These are phyloP conservation scores for Wickerhamomyces tratensis DNA, from an alignment of 805 yeast genomes.

Conservation along the genomic window DNA sequence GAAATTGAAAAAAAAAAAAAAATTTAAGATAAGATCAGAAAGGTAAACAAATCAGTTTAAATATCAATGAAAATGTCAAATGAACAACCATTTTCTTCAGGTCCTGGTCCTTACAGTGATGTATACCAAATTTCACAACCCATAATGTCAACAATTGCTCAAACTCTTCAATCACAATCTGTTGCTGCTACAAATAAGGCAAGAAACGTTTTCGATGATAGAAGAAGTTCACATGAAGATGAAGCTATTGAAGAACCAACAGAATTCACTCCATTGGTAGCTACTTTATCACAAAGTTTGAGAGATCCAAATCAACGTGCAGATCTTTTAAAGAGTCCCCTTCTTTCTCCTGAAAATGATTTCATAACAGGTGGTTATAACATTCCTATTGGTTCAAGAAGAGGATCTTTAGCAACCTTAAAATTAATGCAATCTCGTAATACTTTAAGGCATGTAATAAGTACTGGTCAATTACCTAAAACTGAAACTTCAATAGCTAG, in stretches of 20 bases:
- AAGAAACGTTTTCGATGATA: no score
- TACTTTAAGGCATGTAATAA: slow-evolving; percentile 15
- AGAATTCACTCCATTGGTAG: not conserved
- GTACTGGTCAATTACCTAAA: slow-evolving; percentile 15
- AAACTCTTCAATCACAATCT: slow-evolving; percentile 11
- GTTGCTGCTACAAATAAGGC: no score
- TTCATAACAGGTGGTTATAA: slow-evolving; percentile 2
- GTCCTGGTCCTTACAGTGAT: slow-evolving; percentile 16
- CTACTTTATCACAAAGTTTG: not conserved
- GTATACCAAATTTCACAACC: slow-evolving; percentile 13
- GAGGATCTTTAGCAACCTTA: slow-evolving; percentile 14
- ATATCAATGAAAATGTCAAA: no score
- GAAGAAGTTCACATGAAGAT: no score
- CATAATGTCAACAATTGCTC: slow-evolving; percentile 10
- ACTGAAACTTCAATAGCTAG: slow-evolving; percentile 22
- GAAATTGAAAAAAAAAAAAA: no score
- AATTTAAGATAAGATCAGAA: no score
- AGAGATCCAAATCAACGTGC: not conserved
- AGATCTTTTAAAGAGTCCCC: slow-evolving; percentile 4
- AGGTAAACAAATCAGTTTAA: no score
- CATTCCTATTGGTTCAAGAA: slow-evolving; percentile 2
- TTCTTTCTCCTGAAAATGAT: slow-evolving; percentile 6
- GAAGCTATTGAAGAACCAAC: no score
- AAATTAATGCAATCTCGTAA: slow-evolving; percentile 16
- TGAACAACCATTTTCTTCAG: slow-evolving; percentile 10